Base-by-base conservation (phyloP, 371 early-diverging fungal genomes). In the Rhizopus delemar region DNA sequence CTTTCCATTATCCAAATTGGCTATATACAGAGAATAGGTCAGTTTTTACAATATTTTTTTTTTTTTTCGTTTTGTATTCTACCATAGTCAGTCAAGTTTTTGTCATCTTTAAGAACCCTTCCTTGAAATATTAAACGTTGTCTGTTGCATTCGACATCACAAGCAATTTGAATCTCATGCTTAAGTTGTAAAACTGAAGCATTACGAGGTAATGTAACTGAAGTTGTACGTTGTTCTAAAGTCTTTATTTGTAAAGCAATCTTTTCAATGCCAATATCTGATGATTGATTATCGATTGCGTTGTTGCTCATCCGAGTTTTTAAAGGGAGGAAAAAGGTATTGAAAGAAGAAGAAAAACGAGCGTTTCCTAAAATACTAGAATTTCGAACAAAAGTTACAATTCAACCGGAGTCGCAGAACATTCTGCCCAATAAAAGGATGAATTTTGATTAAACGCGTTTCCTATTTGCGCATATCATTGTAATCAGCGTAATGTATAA, bases 61-160 rank as follows among this genome's bases (percentile, higher is more conserved):
- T 41, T 41, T 2, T 15, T 4, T n/a, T 8, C 8, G 11, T 22
- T 22, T 22, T 22, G 22, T 22, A 22, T 22, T 22, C 22, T 80
- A 85, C 85, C 81, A 66, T 85, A 85, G 41, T 85, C 83, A 2
- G 73, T 59, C 53, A 85, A 54, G 12, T 61, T 54, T 41, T 83
- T 79, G 46, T 81, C 84, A 53, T 86, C 84, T 49, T 75, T 80
- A 35, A 86, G 69, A 1, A 86, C 80, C 56, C 77, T 71, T 51
- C 86, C 86, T 62, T 82, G 83, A 51, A 81, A 86, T 57, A 86
- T 86, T 49, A 86, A 62, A 7, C 86, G 80, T 49, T 86, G 86
- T 28, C 84, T 75, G 41, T 70, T 68, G 35, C 70, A 74, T 7
- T 81, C 81, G 2, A 86, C 82, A 58, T 82, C 73, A 51, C 81